These are phyloP conservation scores for Fragilariopsis cylindrus DNA, from an alignment of 108 stramenopile species.

Conservation along the genomic window DNA sequence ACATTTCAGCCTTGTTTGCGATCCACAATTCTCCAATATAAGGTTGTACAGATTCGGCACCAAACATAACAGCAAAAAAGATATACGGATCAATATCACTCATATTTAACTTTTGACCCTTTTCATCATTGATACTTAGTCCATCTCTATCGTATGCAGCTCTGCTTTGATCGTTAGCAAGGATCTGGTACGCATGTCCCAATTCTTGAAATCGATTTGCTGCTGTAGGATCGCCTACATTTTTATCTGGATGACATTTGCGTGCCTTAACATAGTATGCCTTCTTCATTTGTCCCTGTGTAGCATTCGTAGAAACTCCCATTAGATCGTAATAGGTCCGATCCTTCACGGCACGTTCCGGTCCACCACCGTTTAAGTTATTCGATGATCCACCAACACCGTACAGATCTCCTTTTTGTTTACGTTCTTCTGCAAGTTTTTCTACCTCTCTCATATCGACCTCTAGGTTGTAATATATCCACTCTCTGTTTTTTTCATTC, in stretches of 20 bases:
- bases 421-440: slow-evolving; percentile 32
- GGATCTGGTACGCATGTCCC: slow-evolving; percentile 90
- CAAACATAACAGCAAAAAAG: slow-evolving; percentile 91
- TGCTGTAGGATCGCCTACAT: slow-evolving; percentile 84
- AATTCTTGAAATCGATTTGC: slow-evolving; percentile 84
- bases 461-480: slow-evolving; percentile 74
- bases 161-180: slow-evolving; percentile 79
- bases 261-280: slow-evolving; percentile 89
- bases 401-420: slow-evolving; percentile 24
- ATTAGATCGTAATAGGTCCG: slow-evolving; percentile 84
- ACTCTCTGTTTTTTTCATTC: slow-evolving; percentile 78
- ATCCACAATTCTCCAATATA: slow-evolving; percentile 90
- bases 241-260: slow-evolving; percentile 84
- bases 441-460: slow-evolving; percentile 63
- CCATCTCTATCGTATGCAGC: slow-evolving; percentile 89
- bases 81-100: slow-evolving; percentile 79
- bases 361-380: slow-evolving; percentile 9
- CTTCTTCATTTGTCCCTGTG: slow-evolving; percentile 85
- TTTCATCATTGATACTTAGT: slow-evolving; percentile 42
- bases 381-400: background rate
- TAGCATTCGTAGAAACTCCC: slow-evolving; percentile 79
- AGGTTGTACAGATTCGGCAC: slow-evolving; percentile 74
- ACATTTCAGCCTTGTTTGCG: slow-evolving; percentile 72
- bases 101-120: slow-evolving; percentile 52
- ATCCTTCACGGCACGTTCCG: slow-evolving; percentile 72